A percentile compares a stretch with the other conserved stretches of the same genome.
Evolutionary conservation across 129 eudicot genomes (phyloP).

Genomic region (Centella asiatica): DNA sequence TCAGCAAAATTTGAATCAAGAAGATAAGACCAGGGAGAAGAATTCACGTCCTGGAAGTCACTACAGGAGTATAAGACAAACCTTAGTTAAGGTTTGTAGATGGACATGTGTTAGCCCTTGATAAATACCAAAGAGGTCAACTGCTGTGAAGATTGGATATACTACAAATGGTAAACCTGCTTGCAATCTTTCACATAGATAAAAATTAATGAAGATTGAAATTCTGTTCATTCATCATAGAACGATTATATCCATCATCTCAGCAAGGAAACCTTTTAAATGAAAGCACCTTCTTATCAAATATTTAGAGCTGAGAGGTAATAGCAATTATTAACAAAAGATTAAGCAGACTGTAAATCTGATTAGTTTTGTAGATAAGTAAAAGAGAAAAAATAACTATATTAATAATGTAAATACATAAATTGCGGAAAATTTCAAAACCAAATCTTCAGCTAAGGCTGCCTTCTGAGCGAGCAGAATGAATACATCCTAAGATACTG

Average conservation of each 20-base stretch:
- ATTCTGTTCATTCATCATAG: neutral
- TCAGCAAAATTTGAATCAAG: neutral
- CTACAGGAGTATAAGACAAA: slow-evolving; percentile 22
- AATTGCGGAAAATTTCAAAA: neutral
- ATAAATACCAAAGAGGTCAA: slow-evolving; percentile 86
- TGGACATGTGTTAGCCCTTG: slow-evolving; percentile 87
- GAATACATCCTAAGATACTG: neutral
- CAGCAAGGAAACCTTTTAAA: too few species aligned
- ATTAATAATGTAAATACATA: too few species aligned
- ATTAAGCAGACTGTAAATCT: neutral
- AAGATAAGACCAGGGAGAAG: too few species aligned
- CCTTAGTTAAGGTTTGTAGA: slow-evolving; percentile 88
- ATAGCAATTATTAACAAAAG: too few species aligned
- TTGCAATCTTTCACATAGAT: slow-evolving; percentile 52
- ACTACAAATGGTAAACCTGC: slow-evolving; percentile 79
- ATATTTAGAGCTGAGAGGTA: too few species aligned
- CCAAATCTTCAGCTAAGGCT: neutral
- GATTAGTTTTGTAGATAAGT: too few species aligned
- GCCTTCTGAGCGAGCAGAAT: too few species aligned
- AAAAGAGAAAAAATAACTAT: neutral
- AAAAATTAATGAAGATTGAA: slow-evolving; percentile 20
- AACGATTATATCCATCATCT: neutral
- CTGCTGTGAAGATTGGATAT: slow-evolving; percentile 74
- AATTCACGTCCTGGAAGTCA: slow-evolving; percentile 1
- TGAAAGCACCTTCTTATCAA: too few species aligned